A percentile compares a stretch with the other conserved stretches of the same genome.
phyloP scores from a whole-genome alignment of 345 rosid species.

The Turritis glabra region DNA sequence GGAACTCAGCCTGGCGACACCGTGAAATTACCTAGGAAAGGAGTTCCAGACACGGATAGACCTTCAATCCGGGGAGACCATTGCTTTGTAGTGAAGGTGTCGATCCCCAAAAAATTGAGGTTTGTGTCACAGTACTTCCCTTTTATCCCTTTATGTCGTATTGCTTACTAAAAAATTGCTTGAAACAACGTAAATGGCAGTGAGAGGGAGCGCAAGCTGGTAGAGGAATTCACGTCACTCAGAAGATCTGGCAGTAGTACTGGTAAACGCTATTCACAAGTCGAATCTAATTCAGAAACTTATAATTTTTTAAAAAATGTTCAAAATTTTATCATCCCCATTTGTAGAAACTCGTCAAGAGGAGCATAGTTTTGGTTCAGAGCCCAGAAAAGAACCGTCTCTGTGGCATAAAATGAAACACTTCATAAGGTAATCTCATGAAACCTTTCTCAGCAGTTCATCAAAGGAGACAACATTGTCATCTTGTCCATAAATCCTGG shows the following conservation, averaged over 20 bases:
- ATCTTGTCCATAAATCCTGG: constrained; percentile 7
- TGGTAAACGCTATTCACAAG: constrained; percentile 24
- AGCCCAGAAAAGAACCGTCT: constrained; percentile 21
- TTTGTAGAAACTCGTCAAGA: constrained; percentile 29
- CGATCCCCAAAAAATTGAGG: constrained; percentile 82
- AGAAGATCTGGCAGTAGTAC: constrained; percentile 46
- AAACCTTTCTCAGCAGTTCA: neutral
- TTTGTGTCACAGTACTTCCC: constrained; percentile 27
- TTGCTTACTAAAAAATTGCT: neutral
- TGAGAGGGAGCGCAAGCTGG: constrained; percentile 59
- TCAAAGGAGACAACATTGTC: neutral
- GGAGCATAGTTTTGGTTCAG: constrained; percentile 15
- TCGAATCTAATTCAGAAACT: neutral
- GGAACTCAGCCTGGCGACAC: constrained; percentile 89
- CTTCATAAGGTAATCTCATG: constrained; percentile 33
- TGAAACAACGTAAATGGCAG: constrained; percentile 45
- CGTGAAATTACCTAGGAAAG: constrained; percentile 59
- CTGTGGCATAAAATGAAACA: constrained; percentile 37
- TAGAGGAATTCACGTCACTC: constrained; percentile 66
- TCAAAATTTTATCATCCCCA: neutral
- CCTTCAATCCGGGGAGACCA: constrained; percentile 85
- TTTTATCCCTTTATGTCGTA: neutral
- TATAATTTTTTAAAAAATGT: neutral
- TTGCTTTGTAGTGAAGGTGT: constrained; percentile 64
- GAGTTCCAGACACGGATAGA: constrained; percentile 80